These are phyloP conservation scores for Colletotrichum caudatum DNA, from an alignment of 2,329 filamentous ascomycete genomes.

Conservation along the genomic window DNA sequence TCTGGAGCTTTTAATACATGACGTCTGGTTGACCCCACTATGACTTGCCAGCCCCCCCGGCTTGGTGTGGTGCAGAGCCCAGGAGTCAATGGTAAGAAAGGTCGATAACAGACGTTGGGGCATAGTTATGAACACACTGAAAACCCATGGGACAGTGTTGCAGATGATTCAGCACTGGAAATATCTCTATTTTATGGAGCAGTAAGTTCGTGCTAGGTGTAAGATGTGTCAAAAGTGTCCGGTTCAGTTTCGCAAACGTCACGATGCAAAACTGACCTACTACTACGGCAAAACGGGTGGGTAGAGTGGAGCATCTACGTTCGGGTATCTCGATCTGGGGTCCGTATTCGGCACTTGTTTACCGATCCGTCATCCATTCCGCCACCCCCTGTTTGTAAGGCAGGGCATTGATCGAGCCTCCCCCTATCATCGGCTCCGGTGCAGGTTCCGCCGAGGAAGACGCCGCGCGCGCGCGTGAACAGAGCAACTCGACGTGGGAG, in stretches of 20 bases:
- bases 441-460: conserved; percentile 20
- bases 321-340: background rate
- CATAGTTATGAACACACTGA: too few species aligned
- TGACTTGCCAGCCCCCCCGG: background rate
- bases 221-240: too few species aligned
- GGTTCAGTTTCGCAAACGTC: background rate
- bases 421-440: conserved; percentile 13
- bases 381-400: background rate
- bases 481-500: background rate
- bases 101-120: too few species aligned
- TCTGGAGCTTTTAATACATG: background rate
- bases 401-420: background rate
- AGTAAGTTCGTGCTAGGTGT: background rate
- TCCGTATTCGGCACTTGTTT: conserved; percentile 11
- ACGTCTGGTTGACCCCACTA: conserved; percentile 10
- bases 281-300: background rate
- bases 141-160: background rate
- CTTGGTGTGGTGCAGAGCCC: background rate
- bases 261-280: too few species aligned
- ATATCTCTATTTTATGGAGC: background rate
- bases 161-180: background rate
- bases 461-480: conserved; percentile 23
- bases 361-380: background rate
- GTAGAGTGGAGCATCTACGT: background rate
- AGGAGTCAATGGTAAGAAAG: background rate